Base-by-base conservation (phyloP, 768 basidiomycete genomes). In the Fomitopsis pulvina region DNA sequence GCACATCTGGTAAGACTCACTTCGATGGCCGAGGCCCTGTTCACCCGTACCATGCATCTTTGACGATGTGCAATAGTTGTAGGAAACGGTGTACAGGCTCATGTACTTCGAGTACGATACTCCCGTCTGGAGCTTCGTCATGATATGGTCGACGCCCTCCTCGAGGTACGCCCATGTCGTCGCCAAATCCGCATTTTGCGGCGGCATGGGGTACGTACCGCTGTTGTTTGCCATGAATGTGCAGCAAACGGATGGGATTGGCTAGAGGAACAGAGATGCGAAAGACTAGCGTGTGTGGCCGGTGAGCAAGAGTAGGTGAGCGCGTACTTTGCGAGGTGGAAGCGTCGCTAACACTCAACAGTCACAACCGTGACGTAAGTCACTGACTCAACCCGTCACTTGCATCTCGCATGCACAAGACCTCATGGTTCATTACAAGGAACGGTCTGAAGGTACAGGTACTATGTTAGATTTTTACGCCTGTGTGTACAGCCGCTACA, bases 61-160 rank as follows among this genome's bases (percentile, higher is more conserved):
- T 2, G 87, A 87, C 25, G 87, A 87, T 24, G 91, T 97, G 64
- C 96, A 99, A 66, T 95, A 98, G 72, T 98, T 97, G 76, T 99
- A 98, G 8, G 91, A 88, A 46, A 92, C 90, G 21, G 93, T 95
- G 69, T 97, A 92, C 52, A 83, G 73, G 55, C 66, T 77, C 90
- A 87, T 92, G 65, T 92, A 91, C 76, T 82, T 90, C 52, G 87
- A 86, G 69, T 88, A 90, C 20, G 90, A 90, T 47, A 92, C 85
- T 52, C 90, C 90, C 0, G 87, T 88, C 61, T 90, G 87, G 18
- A 91, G 74, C 68, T 88, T 88, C 57, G 86, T 90, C 89, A 92
- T 91, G 64, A 92, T 92, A 61, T 92, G 89, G 69, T 92, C 89
- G 27, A 92, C 85, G 43, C 83, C 83, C 53, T 92, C 88, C 66